Conservation (phyloP, 352 stramenopile genomes). For the Halophytophthora polymorphica region DNA sequence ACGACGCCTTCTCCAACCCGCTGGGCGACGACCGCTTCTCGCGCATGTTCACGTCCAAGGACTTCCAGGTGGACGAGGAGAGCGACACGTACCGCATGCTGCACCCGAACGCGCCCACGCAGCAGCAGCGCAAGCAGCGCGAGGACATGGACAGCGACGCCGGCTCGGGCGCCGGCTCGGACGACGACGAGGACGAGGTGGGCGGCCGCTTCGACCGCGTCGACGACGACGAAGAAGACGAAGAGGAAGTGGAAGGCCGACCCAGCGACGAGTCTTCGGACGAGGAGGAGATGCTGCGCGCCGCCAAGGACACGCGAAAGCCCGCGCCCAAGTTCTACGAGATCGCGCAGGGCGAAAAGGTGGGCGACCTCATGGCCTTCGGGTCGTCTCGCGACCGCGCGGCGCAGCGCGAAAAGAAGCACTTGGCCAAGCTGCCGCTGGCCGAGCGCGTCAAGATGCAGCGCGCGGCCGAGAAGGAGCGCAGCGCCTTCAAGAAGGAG, state of each 20-base stretch:
- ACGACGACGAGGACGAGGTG: conserved; percentile 47
- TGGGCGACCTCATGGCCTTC: conserved; percentile 79
- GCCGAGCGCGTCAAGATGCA: conserved; percentile 75
- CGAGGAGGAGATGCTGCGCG: conserved; percentile 35
- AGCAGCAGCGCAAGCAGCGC: conserved; percentile 65
- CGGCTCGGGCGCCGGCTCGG: conserved; percentile 56
- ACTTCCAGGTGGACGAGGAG: conserved; percentile 98
- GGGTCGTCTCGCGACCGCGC: conserved; percentile 61
- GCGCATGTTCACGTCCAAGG: conserved; percentile 95
- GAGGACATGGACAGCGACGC: conserved; percentile 93
- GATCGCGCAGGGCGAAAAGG: conserved; percentile 78
- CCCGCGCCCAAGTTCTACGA: conserved; percentile 79
- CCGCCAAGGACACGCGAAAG: conserved; percentile 35
- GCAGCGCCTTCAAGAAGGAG: conserved; percentile 83
- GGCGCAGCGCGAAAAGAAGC: conserved; percentile 73
- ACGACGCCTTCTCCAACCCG: conserved; percentile 59
- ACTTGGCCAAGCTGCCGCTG: conserved; percentile 75
- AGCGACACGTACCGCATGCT: conserved; percentile 95
- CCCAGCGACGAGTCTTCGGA: conserved; percentile 67
- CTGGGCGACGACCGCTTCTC: conserved; percentile 97
- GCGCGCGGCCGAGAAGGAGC: conserved; percentile 68
- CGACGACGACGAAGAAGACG: conserved; percentile 57
- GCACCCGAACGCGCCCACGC: conserved; percentile 89
- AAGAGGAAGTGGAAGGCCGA: conserved; percentile 53
- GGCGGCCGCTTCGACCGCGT: conserved; percentile 69